Conservation (phyloP, 805 yeast species). For the Myxozyma melibiosi region DNA sequence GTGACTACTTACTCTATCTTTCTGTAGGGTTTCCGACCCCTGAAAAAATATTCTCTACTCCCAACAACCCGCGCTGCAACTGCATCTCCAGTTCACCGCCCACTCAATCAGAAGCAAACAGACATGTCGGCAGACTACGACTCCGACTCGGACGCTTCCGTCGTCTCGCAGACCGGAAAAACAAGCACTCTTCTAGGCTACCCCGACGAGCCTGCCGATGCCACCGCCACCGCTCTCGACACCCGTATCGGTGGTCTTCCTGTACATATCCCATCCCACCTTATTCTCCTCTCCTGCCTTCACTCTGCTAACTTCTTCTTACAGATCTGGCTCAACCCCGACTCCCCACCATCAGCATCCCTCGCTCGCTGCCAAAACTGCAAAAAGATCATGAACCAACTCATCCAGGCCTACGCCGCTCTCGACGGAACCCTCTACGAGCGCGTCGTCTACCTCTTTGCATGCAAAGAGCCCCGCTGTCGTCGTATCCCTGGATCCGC, state of each 20-base stretch:
- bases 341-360: constrained; percentile 56
- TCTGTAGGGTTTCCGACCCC: no score
- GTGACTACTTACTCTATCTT: no score
- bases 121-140: constrained; percentile 30
- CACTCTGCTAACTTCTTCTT: neutral
- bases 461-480: constrained; percentile 67
- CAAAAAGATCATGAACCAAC: constrained; percentile 58
- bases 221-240: constrained; percentile 47
- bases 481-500: constrained; percentile 69
- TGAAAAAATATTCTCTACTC: no score
- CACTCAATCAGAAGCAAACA: neutral
- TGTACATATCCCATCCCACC: constrained; percentile 33
- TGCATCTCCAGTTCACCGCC: no score
- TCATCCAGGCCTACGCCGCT: constrained; percentile 82
- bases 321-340: constrained; percentile 62
- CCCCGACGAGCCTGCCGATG: constrained; percentile 37
- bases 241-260: constrained; percentile 83
- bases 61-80: no score
- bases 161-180: constrained; percentile 14
- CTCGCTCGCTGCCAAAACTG: constrained; percentile 69
- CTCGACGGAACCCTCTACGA: constrained; percentile 72
- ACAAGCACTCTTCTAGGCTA: constrained; percentile 45
- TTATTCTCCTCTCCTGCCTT: no score
- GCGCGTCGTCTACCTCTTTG: constrained; percentile 77
- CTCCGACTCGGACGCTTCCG: constrained; percentile 29